These are phyloP conservation scores for Orbilia ellipsospora DNA, from an alignment of 2,329 filamentous ascomycete species.

Conservation along the genomic window DNA sequence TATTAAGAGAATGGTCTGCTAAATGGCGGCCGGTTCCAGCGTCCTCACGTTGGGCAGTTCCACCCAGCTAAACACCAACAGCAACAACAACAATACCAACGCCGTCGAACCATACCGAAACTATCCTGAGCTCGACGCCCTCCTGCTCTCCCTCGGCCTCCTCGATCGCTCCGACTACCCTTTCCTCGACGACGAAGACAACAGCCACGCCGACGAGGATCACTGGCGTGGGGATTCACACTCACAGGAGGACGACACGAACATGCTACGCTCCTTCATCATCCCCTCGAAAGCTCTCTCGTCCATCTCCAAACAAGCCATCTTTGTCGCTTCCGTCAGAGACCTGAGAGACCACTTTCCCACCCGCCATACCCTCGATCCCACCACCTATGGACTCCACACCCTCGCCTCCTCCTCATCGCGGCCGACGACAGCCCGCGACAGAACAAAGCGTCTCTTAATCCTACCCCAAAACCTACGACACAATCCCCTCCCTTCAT, in stretches of 20 bases:
- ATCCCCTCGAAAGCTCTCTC: slow-evolving; percentile 44
- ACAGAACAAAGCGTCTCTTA: neutral
- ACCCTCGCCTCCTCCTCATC: slow-evolving; percentile 16
- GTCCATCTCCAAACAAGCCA: slow-evolving; percentile 40
- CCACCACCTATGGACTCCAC: slow-evolving; percentile 17
- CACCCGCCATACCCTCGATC: slow-evolving; percentile 41
- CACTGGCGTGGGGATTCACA: neutral
- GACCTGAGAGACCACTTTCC: slow-evolving; percentile 50
- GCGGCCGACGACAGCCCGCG: neutral
- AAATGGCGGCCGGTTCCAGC: slow-evolving; percentile 54
- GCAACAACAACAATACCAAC: slow-evolving; percentile 4
- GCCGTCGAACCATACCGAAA: slow-evolving; percentile 37
- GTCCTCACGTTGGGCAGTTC: slow-evolving; percentile 47
- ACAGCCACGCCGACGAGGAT: slow-evolving; percentile 16
- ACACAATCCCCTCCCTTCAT: slow-evolving; percentile 12
- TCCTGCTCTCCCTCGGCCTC: slow-evolving; percentile 31
- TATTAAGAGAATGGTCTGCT: slow-evolving; percentile 38
- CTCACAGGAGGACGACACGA: slow-evolving; percentile 8
- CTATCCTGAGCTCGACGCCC: slow-evolving; percentile 37
- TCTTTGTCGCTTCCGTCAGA: slow-evolving; percentile 36
- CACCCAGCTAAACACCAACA: neutral
- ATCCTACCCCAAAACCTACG: slow-evolving; percentile 39
- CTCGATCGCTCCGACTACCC: slow-evolving; percentile 26
- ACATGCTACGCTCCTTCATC: slow-evolving; percentile 48
- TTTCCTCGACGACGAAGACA: slow-evolving; percentile 8